Base-by-base conservation (phyloP, 2,329 filamentous ascomycete species). In the Myriosclerotinia curreyana region DNA sequence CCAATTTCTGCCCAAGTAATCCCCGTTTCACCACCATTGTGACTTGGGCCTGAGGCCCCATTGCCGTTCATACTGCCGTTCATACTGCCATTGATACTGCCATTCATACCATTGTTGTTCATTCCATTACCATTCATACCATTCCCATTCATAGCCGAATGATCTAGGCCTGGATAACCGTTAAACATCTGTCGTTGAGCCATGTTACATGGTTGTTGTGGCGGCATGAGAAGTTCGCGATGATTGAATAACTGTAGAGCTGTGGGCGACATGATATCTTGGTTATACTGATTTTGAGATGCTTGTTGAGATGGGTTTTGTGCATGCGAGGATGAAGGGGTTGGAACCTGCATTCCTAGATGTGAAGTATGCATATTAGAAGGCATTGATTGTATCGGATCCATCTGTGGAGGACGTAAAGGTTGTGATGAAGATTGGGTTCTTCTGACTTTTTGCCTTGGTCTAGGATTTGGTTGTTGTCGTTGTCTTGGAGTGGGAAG, bases 181-280 rank as follows among this genome's bases (percentile, higher is more conserved):
- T 86, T 87, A 67, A 91, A 91, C 1, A 94, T 82, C 66, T 90
- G 86, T 66, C 90, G 86, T 12, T 88, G 86, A 34, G 92, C 77
- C 61, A 86, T 80, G 2, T 78, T 78, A 65, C 79, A 77, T 25
- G 77, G 75, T 64, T 80, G 80, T 70, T 80, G 81, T 28, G 77
- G 76, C 20, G 46, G 44, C 53, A 59, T 50, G 25, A 87, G 76
- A 5, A 86, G 78, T 46, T 88, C 73, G 71, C 86, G 79, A 58
- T 79, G 77, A 6, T 64, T 64, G 70, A 73, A 59, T 73, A 73
- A 48, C 72, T 75, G 49, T 75, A 72, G 69, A 60, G 73, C 67
- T 15, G 71, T 70, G n/a, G 69, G 69, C 1, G 73, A 71, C 58
- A 67, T 71, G 64, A 74, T 71, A 64, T 73, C 70, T 31, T 31